Base-by-base conservation (phyloP, 2,329 filamentous ascomycete species). In the Pezicula radicicola region DNA sequence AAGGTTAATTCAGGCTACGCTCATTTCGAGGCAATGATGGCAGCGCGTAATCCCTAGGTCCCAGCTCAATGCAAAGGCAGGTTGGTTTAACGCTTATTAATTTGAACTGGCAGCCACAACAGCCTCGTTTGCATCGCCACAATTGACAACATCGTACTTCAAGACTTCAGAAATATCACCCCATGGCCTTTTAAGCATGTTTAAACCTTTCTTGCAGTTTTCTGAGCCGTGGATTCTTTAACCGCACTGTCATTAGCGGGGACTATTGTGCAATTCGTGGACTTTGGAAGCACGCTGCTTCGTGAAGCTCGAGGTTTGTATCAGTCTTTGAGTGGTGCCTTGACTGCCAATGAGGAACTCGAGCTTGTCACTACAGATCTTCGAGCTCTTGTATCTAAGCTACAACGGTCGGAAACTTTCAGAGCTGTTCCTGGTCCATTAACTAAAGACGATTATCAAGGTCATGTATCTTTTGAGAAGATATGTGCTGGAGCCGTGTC, bases 251-350 rank as follows among this genome's bases (percentile, higher is more conserved):
- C 72, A 3, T 65, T 78, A 4, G 67, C 74, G 8, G 71, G 70
- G 4, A 65, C 67, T 35, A 63, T 78, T 13, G 68, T 77, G 44
- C 70, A 71, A 13, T 72, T 79, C 35, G 67, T 78, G 45, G 71
- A 75, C 41, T 68, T 27, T 39, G 36, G 36, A 15, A 39, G 13
- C 36, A 39, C 13, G 16, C 7, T 39, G 13, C 16, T 39, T 18
- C 16, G 13, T 15, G 16, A 39, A 15, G 36, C 36, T 39, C 4
- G 13, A 39, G 7, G 16, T 6, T 18, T 39, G 13, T 39, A 39
- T 18, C 13, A 39, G 9, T 39, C 36, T 15, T 39, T 9, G 4
- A 18, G 13, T 15, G 36, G 36, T 15, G 16, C 36, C 13, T 18
- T 39, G 13, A 39, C 13, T 18, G 16, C 36, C 7, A 39, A 39